Base-by-base conservation (phyloP, 257 asterid species). In the Nicotiana tabacum region DNA sequence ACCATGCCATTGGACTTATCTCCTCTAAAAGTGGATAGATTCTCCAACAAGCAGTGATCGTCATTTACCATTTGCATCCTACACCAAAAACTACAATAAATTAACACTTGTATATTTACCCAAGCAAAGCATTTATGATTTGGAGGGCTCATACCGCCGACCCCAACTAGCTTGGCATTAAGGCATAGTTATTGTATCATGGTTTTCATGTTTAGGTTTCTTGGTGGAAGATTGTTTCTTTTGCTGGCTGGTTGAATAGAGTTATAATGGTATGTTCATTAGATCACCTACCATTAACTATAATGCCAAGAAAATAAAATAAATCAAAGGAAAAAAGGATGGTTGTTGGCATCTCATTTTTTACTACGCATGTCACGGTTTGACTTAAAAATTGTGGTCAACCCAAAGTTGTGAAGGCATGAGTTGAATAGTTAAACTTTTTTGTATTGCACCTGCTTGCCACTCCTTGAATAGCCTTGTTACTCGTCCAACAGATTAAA, bases 381-480 rank as follows among this genome's bases (percentile, higher is more conserved):
- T 21, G 78, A 43, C 37, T 72, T 57, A 21, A 29, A 72, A 16
- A 72, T 11, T 70, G 35, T 39, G 6, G 46, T 70, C 60, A 46
- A 21, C 60, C 78, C 48, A 72, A 43, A 43, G 3, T 72, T 72
- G 60, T 72, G 78, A 70, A 43, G 60, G 60, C 78, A 70, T 70
- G 37, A 21, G 21, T 70, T 70, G 35, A 70, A 70, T 43, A 56
- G 48, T 21, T 12, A 70, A 43, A 43, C 11, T 21, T 43, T 24
- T 21, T n/a, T 2, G 21, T 21, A 51, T 46, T 15, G 37, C 78
- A 70, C 27, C 37, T 72, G 78, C 78, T 72, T 72, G 78, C 78
- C 37, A 24, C 21, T 72, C 56, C 60, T 46, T 46, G 48, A 74
- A 24, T 46, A 74, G 62, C 58, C 9, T 48, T 48, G 62, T 18